A percentile compares a stretch with the other conserved stretches of the same genome.
Evolutionary conservation across 768 basidiomycete genomes (phyloP).

Genomic region (Suillus sp.): DNA sequence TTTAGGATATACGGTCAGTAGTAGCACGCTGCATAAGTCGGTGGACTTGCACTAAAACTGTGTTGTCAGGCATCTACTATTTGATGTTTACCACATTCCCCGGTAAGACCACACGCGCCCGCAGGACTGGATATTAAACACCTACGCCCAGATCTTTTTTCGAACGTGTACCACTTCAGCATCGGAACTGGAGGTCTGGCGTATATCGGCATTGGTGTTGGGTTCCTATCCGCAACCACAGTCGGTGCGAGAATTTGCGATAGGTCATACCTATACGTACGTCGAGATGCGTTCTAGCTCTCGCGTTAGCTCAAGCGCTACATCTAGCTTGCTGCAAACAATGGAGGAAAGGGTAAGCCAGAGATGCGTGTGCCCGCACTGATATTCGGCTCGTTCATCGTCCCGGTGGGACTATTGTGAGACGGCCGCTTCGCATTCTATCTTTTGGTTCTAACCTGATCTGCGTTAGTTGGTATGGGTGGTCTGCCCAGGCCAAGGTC

Average conservation of each 20-base stretch:
- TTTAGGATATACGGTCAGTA: constrained; percentile 55
- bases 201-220: neutral
- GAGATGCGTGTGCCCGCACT: constrained; percentile 54
- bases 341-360: constrained; percentile 66
- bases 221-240: neutral
- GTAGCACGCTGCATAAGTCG: neutral
- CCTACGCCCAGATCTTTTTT: neutral
- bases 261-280: neutral
- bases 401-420: constrained; percentile 70
- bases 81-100: constrained; percentile 71
- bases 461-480: constrained; percentile 69
- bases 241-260: neutral
- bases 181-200: neutral
- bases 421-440: constrained; percentile 23
- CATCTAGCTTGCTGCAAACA: constrained; percentile 49
- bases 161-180: neutral
- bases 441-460: constrained; percentile 5
- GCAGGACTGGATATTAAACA: constrained; percentile 5
- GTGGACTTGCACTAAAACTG: neutral
- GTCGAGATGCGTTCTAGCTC: neutral
- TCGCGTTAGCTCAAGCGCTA: neutral
- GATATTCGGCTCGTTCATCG: constrained; percentile 61
- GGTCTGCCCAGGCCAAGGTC: constrained; percentile 67
- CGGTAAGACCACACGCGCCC: constrained; percentile 19
- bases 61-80: constrained; percentile 51